Evolutionary conservation across 306 rosid species (phyloP).

Genomic region (Fragaria iinumae): DNA sequence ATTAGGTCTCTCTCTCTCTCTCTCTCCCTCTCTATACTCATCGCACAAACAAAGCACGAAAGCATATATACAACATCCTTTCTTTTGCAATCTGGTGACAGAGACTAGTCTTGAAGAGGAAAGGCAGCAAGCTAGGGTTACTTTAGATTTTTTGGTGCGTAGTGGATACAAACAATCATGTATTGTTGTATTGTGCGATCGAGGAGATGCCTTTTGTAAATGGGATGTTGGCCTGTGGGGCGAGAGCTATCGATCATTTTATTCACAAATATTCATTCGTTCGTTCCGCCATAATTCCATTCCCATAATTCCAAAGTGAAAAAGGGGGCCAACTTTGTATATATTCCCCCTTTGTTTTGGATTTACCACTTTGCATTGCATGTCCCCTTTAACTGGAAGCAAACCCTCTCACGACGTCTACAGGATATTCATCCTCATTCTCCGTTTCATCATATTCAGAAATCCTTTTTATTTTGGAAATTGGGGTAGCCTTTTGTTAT

Average conservation of each 20-base stretch:
- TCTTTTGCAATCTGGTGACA: conserved; percentile 41
- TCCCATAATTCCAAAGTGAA: conserved; percentile 39
- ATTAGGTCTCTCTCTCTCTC: not conserved
- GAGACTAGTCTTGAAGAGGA: conserved; percentile 42
- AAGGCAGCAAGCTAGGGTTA: conserved; percentile 21
- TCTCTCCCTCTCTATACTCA: not conserved
- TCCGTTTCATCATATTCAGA: not conserved
- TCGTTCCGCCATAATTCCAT: not conserved
- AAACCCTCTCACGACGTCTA: conserved; percentile 34
- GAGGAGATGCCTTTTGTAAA: conserved; percentile 22
- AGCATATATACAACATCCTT: not conserved
- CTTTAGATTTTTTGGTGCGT: not conserved
- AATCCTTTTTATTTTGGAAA: not conserved
- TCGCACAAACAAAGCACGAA: conserved; percentile 1
- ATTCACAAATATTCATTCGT: conserved; percentile 5
- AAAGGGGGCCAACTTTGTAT: conserved; percentile 81
- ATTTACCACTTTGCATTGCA: conserved; percentile 60
- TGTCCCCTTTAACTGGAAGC: conserved; percentile 56
- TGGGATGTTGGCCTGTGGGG: conserved; percentile 25
- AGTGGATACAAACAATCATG: conserved; percentile 16
- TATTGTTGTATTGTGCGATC: conserved; percentile 6
- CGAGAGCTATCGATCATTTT: conserved; percentile 26
- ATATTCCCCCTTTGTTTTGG: conserved; percentile 47
- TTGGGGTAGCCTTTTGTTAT: no score
- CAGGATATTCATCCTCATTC: conserved; percentile 17